These are phyloP conservation scores for Candida sanyaensis DNA, from an alignment of 1,139 yeast genomes.

Conservation along the genomic window DNA sequence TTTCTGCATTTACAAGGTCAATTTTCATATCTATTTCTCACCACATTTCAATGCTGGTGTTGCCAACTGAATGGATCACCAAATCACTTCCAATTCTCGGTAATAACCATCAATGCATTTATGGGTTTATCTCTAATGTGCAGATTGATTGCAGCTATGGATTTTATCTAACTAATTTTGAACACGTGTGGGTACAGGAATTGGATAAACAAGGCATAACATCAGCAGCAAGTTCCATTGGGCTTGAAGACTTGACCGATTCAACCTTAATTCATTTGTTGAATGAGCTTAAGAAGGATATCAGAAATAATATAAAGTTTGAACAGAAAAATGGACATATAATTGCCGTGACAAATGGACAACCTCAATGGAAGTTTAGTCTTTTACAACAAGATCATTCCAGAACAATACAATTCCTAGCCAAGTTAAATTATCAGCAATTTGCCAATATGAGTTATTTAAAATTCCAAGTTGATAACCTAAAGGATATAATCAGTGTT, in stretches of 20 bases:
- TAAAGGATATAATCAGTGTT: conserved; percentile 24
- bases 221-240: conserved; percentile 21
- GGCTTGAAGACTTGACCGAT: conserved; percentile 26
- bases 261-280: conserved; percentile 14
- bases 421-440: conserved; percentile 24
- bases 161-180: conserved; percentile 30
- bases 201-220: conserved; percentile 18
- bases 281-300: background rate
- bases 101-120: conserved; percentile 9
- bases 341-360: conserved; percentile 7
- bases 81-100: conserved; percentile 3
- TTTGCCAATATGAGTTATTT: conserved; percentile 25
- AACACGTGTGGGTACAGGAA: conserved; percentile 29
- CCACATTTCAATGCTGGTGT: conserved; percentile 1
- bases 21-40: too few relatives aligned
- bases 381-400: conserved; percentile 13
- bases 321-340: background rate
- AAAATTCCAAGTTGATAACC: conserved; percentile 19
- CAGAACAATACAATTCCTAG: conserved; percentile 19
- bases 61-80: conserved; percentile 13
- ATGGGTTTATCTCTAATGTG: conserved; percentile 15
- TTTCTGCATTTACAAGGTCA: too few relatives aligned
- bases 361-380: conserved; percentile 25
- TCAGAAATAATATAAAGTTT: conserved; percentile 1
- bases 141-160: conserved; percentile 17